These are phyloP conservation scores for Zea luxurians DNA, from an alignment of 176 grass and related monocot genomes.

Conservation along the genomic window DNA sequence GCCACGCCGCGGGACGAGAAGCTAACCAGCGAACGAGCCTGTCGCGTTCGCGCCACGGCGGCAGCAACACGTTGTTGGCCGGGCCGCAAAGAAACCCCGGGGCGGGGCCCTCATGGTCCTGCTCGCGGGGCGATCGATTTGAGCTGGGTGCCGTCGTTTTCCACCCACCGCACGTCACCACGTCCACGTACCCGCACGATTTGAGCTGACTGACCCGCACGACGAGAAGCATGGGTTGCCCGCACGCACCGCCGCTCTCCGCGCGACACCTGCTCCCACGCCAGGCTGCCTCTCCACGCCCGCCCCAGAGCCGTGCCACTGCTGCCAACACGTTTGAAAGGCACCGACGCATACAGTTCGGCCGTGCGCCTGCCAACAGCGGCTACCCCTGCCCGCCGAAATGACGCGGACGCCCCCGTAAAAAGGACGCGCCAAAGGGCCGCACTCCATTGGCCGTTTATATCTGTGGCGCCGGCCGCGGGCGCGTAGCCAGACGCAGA, in stretches of 20 bases:
- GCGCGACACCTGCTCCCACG: slow-evolving; percentile 41
- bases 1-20: neutral
- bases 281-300: neutral
- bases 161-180: neutral
- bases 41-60: neutral
- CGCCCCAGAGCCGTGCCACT: no score
- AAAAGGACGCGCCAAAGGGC: neutral
- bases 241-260: neutral
- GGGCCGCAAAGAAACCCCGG: neutral
- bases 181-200: neutral
- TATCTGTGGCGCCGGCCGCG: slow-evolving; percentile 1
- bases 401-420: slow-evolving; percentile 31
- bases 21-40: neutral
- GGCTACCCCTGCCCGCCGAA: neutral
- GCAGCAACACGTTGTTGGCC: neutral
- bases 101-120: neutral
- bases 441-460: neutral
- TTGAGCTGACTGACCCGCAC: no score
- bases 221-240: no score
- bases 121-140: neutral
- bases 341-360: slow-evolving; percentile 8
- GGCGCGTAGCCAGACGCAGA: neutral
- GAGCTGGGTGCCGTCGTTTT: neutral
- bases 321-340: slow-evolving; percentile 10
- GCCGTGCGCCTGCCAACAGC: slow-evolving; percentile 2